These are phyloP conservation scores for Ceratorhiza oryzae-sativae DNA, from an alignment of 1,284 basidiomycete species.

Conservation along the genomic window DNA sequence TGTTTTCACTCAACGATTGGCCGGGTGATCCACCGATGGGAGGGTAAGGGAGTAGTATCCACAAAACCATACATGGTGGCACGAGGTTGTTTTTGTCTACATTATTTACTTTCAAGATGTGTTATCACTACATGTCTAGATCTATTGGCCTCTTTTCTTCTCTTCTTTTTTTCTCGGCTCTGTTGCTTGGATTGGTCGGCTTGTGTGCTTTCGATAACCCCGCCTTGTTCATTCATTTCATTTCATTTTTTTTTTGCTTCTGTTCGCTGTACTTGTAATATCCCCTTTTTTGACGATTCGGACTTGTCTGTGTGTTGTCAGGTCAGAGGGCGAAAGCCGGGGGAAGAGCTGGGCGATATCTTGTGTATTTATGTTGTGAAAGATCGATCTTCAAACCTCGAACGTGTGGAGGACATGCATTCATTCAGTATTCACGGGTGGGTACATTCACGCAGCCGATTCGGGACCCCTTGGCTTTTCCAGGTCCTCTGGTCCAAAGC, in stretches of 20 bases:
- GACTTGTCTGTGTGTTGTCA: conserved; percentile 1
- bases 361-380: conserved; percentile 18
- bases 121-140: conserved; percentile 14
- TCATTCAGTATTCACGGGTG: not conserved
- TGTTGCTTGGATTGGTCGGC: not conserved
- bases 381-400: not conserved
- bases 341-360: not conserved
- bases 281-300: not conserved
- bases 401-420: not conserved
- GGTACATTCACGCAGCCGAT: not conserved
- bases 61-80: not conserved
- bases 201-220: conserved; percentile 31
- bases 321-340: not conserved
- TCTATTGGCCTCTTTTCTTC: conserved; percentile 4
- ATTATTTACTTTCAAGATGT: conserved; percentile 34
- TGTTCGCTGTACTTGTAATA: conserved; percentile 36
- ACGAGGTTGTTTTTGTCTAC: conserved; percentile 7
- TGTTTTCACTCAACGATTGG: conserved; percentile 33
- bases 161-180: conserved; percentile 5
- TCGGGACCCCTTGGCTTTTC: not conserved
- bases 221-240: not conserved
- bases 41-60: not conserved
- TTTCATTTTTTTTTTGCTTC: conserved; percentile 13
- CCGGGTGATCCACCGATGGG: conserved; percentile 6
- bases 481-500: conserved; percentile 35